These are phyloP conservation scores for Raffaelea albimanens DNA, from an alignment of 2,329 filamentous ascomycete species.

Conservation along the genomic window DNA sequence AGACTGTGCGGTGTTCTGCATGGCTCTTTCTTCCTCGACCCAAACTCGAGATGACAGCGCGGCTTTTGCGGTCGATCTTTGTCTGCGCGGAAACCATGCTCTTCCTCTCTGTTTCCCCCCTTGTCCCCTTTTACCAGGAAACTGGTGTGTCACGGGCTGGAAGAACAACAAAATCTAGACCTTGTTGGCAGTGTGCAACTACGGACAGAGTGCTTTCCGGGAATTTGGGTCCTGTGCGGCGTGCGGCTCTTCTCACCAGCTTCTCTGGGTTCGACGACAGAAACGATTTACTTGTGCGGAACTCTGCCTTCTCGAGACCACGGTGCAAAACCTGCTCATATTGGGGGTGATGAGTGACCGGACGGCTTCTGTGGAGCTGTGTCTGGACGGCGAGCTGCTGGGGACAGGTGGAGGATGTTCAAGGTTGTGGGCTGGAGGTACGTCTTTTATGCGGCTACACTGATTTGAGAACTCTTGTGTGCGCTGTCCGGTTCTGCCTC, in stretches of 20 bases:
- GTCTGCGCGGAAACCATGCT: conserved; percentile 52
- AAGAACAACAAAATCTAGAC: conserved; percentile 97
- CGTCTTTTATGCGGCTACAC: conserved; percentile 3
- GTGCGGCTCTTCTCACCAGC: no score
- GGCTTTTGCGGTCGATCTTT: conserved; percentile 95
- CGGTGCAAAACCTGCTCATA: no score
- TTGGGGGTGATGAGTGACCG: no score
- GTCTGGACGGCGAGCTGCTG: neutral
- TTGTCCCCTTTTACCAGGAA: conserved; percentile 45
- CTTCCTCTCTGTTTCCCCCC: neutral
- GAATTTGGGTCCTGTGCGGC: no score
- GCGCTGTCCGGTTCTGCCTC: conserved; percentile 11
- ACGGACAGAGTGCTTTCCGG: conserved; percentile 52
- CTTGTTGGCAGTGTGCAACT: conserved; percentile 72
- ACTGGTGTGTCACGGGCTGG: conserved; percentile 50
- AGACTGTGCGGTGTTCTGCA: neutral
- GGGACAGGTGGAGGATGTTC: neutral
- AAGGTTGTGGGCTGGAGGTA: no score
- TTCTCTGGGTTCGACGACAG: no score
- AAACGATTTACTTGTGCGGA: no score
- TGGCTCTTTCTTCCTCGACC: conserved; percentile 35
- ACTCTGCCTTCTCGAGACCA: no score
- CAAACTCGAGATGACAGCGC: conserved; percentile 48
- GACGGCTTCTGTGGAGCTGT: neutral
- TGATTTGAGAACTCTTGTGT: neutral